These are phyloP conservation scores for Poa pratensis DNA, from an alignment of 176 grass and related monocot genomes.

Conservation along the genomic window DNA sequence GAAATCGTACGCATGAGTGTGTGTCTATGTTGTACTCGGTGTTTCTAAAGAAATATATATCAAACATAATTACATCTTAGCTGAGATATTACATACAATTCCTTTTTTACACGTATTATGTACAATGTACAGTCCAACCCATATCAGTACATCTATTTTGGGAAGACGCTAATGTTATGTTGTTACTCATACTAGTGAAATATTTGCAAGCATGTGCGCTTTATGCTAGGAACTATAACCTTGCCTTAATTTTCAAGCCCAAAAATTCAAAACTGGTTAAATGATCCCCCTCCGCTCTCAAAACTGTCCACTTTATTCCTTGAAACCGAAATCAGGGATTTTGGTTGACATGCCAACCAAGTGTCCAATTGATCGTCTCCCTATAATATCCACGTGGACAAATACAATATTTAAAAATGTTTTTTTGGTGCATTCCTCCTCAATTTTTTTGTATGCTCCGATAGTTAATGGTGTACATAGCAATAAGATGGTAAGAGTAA, in stretches of 20 bases:
- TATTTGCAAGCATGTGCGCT: not conserved
- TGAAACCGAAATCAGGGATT: not conserved
- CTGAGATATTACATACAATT: not conserved
- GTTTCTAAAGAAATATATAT: not conserved
- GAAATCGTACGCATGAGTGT: too few species aligned
- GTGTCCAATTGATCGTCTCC: not conserved
- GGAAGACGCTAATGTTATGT: not conserved
- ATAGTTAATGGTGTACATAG: not conserved
- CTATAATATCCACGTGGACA: not conserved
- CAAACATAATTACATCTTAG: not conserved
- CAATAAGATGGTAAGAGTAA: not conserved
- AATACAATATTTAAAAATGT: not conserved
- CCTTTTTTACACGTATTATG: not conserved
- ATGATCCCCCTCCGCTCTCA: not conserved
- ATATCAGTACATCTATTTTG: too few species aligned
- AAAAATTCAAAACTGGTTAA: not conserved
- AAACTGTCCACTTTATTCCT: not conserved
- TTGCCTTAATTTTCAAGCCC: not conserved
- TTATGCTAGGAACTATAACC: not conserved
- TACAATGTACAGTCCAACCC: not conserved
- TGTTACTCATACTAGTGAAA: not conserved
- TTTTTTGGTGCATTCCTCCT: not conserved
- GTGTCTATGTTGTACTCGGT: not conserved
- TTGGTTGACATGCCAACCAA: not conserved
- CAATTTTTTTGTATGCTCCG: not conserved